Percentiles rank a stretch among this genome's conserved stretches.
These are phyloP conservation scores for Heterobasidion occidentale DNA, from an alignment of 1,284 basidiomycete species.

Conservation along the genomic window DNA sequence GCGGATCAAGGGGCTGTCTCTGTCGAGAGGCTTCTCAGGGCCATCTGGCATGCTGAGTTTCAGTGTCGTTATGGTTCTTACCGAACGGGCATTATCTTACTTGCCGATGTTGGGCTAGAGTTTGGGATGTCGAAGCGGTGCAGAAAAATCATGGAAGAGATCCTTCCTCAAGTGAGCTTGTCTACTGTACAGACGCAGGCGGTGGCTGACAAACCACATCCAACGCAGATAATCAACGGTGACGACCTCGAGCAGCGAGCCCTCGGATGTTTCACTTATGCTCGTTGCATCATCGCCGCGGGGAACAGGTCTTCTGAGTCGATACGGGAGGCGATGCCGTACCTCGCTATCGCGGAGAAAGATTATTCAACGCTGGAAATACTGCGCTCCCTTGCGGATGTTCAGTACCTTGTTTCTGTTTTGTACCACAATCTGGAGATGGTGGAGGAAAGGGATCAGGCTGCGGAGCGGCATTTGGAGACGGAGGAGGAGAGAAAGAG, in stretches of 20 bases:
- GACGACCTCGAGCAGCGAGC: slow-evolving; percentile 68
- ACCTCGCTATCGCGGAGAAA: slow-evolving; percentile 53
- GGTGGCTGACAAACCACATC: neutral
- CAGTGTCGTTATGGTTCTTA: slow-evolving; percentile 60
- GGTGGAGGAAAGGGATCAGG: slow-evolving; percentile 44
- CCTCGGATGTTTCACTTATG: slow-evolving; percentile 63
- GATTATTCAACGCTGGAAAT: slow-evolving; percentile 57
- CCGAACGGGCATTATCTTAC: slow-evolving; percentile 55
- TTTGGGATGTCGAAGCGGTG: slow-evolving; percentile 66
- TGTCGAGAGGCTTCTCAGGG: slow-evolving; percentile 58
- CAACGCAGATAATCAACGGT: slow-evolving; percentile 55
- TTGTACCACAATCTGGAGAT: slow-evolving; percentile 63
- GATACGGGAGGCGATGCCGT: slow-evolving; percentile 48
- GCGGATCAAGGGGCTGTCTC: slow-evolving; percentile 51
- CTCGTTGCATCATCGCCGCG: slow-evolving; percentile 59
- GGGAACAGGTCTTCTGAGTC: slow-evolving; percentile 28
- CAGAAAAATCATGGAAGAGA: slow-evolving; percentile 57
- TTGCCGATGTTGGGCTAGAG: slow-evolving; percentile 70
- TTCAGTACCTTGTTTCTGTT: slow-evolving; percentile 61
- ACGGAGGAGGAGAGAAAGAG: slow-evolving; percentile 33
- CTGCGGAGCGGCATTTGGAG: slow-evolving; percentile 38
- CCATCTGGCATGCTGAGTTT: slow-evolving; percentile 75
- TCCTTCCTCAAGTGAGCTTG: slow-evolving; percentile 63
- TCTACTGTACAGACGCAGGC: neutral
- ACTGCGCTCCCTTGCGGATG: slow-evolving; percentile 50